These are phyloP conservation scores for Trametes maxima DNA, from an alignment of 768 basidiomycete species.

Conservation along the genomic window DNA sequence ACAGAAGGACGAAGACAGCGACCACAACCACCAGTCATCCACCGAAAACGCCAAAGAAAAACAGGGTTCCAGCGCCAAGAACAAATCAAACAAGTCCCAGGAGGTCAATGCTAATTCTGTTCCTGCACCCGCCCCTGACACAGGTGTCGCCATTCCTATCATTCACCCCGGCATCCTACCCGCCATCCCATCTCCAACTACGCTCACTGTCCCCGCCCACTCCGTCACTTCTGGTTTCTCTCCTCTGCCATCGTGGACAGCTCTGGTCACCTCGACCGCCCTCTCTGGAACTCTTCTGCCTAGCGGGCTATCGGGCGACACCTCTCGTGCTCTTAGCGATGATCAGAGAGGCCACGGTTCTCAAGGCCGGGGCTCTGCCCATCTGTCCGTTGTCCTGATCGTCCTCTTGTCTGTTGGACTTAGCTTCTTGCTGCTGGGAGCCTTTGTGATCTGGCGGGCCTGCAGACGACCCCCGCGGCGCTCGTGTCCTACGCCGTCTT, in stretches of 20 bases:
- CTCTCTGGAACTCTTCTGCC: background rate
- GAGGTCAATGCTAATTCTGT: constrained; percentile 39
- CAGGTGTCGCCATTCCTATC: constrained; percentile 27
- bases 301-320: background rate
- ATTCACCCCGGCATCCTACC: constrained; percentile 33
- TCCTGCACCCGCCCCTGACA: constrained; percentile 54
- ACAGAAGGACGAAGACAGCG: constrained; percentile 13
- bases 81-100: constrained; percentile 5
- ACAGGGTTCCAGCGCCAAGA: constrained; percentile 14
- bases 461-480: constrained; percentile 53
- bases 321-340: constrained; percentile 20
- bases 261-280: constrained; percentile 7
- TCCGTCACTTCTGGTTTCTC: constrained; percentile 23
- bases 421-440: constrained; percentile 48
- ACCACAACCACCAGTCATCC: constrained; percentile 9
- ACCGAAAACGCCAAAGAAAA: constrained; percentile 15
- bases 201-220: constrained; percentile 7
- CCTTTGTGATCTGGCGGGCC: constrained; percentile 50
- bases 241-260: constrained; percentile 24
- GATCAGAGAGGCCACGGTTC: constrained; percentile 9
- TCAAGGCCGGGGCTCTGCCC: constrained; percentile 28
- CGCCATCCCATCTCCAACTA: constrained; percentile 18
- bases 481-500: constrained; percentile 66
- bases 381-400: constrained; percentile 51
- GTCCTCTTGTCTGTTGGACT: constrained; percentile 56